A percentile compares a stretch with the other conserved stretches of the same genome.
These are phyloP conservation scores for Alternaria sp. DNA, from an alignment of 2,329 filamentous ascomycete genomes.

Conservation along the genomic window DNA sequence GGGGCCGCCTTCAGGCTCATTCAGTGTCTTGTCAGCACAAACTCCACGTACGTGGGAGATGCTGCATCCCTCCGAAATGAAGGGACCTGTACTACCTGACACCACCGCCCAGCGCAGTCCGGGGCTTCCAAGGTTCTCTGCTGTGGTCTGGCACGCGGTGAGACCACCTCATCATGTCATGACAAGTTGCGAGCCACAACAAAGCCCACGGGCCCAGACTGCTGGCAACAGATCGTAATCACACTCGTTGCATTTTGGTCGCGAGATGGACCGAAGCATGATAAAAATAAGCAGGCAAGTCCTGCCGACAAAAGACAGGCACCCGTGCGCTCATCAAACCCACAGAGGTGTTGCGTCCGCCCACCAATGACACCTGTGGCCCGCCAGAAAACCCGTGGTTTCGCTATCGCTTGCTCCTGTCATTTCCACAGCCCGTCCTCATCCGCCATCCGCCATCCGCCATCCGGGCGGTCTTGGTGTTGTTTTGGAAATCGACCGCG, in stretches of 20 bases:
- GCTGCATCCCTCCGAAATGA: conserved; percentile 53
- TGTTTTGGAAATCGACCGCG: conserved; percentile 43
- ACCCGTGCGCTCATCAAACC: conserved; percentile 52
- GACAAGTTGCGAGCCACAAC: conserved; percentile 29
- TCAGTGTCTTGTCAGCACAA: conserved; percentile 48
- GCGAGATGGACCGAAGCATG: conserved; percentile 21
- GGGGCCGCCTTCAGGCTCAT: conserved; percentile 49
- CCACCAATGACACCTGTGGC: conserved; percentile 31
- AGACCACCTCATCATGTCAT: conserved; percentile 27
- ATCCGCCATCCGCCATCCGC: conserved; percentile 35
- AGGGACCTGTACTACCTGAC: conserved; percentile 49
- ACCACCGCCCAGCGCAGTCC: conserved; percentile 27
- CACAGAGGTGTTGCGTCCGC: conserved; percentile 28
- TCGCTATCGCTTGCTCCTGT: conserved; percentile 43
- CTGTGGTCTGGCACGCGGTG: conserved; percentile 31
- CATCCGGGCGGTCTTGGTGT: conserved; percentile 44
- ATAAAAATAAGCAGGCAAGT: conserved; percentile 32
- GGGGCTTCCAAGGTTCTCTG: conserved; percentile 21
- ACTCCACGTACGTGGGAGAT: conserved; percentile 49
- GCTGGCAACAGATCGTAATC: conserved; percentile 20
- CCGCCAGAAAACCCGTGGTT: conserved; percentile 44
- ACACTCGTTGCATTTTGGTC: conserved; percentile 25
- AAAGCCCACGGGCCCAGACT: conserved; percentile 26
- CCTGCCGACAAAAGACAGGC: conserved; percentile 35
- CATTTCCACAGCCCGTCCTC: conserved; percentile 42